Evolutionary conservation across 352 stramenopile species (phyloP), one percentile per base, ranked within the genome.

Genomic region (Globisporangium megalacanthum): DNA sequence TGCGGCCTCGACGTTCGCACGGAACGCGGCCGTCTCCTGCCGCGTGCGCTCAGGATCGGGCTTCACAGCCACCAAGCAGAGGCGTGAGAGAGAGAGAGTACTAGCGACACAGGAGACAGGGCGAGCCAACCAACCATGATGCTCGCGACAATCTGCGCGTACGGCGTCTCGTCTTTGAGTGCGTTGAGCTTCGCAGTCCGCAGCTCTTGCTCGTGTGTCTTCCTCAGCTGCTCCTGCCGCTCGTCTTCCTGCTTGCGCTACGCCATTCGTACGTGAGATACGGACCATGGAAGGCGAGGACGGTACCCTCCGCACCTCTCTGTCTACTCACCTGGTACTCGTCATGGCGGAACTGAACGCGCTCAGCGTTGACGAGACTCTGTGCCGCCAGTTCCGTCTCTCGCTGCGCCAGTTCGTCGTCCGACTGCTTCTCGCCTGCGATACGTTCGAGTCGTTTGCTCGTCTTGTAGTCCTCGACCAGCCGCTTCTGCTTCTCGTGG

Each of bases 21-120:
- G 72, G 57, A 89, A 92, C 0, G 82, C 82, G 17, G 56, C 71
- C 10, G 82, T 92, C 48, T 88, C 77, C 49, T 90, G 79, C n/a
- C 78, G 67, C 5, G 75, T 83, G 1, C 82, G 77, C 44, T 86
- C 71, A 0, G 78, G 74, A 52, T 92, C 78, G 4, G 72, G 60
- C 82, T 92, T 49, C 48, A 19, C 11, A 42, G 25, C n/a, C 17
- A 14, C 65, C 41, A 47, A 19, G 41, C 17, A 22, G 17, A 47
- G 9, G 10, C 19, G 41, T 47, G 6, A 22, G 41, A 10, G 41
- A 10, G n/a, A n/a, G 41, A 22, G n/a, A 5, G n/a, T n/a, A 20
- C 41, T 7, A 46, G 15, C 14, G 15, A 20, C 41, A 46, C 5
- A 5, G 7, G 3, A 5, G 10, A 17, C 7, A 29, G 42, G 17